phyloP scores from a whole-genome alignment of 1,284 basidiomycete species.

The Phellopilus nigrolimitatus region DNA sequence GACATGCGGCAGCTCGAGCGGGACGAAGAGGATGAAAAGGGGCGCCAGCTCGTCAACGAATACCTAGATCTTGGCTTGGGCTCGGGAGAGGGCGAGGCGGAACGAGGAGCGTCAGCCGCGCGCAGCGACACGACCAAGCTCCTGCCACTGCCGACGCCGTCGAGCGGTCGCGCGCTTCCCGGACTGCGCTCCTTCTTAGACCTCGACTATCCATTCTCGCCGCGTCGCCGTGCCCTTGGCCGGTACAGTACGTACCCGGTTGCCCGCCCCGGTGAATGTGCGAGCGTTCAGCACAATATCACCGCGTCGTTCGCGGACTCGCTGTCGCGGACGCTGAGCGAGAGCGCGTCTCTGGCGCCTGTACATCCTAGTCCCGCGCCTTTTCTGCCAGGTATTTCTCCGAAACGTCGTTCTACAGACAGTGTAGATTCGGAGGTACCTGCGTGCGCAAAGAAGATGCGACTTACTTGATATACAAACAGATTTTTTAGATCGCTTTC shows the following conservation, averaged over 20 bases:
- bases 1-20: constrained; percentile 1
- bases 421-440: no score
- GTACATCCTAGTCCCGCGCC: background rate
- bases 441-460: background rate
- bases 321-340: background rate
- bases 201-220: constrained; percentile 2
- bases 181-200: background rate
- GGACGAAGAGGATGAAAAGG: constrained; percentile 2
- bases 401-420: no score
- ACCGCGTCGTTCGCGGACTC: background rate
- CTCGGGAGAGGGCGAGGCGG: background rate
- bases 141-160: background rate
- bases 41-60: background rate
- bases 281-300: background rate
- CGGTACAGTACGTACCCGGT: background rate
- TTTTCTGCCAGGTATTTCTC: no score
- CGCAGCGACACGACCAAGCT: no score
- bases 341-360: background rate
- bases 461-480: background rate
- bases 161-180: background rate
- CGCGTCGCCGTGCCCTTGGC: constrained; percentile 7
- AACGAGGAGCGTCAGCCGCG: background rate
- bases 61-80: background rate
- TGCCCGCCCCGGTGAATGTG: background rate
- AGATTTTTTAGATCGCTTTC: background rate